These are phyloP conservation scores for Termitomyces sp. DNA, from an alignment of 768 basidiomycete genomes.

Conservation along the genomic window DNA sequence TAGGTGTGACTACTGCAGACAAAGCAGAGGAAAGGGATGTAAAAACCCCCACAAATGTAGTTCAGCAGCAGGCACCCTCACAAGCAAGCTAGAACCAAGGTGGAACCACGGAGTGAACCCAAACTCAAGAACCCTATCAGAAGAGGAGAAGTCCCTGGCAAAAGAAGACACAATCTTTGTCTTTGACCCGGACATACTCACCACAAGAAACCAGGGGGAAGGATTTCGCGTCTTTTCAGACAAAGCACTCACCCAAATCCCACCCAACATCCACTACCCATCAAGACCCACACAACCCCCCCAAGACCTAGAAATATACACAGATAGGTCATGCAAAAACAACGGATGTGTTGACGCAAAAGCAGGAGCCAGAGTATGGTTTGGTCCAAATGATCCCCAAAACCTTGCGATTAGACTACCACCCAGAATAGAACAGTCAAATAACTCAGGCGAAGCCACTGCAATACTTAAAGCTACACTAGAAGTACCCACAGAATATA, in stretches of 20 bases:
- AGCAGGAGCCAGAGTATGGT: constrained; percentile 16
- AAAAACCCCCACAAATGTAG: too few relatives aligned
- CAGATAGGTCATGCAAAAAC: constrained; percentile 19
- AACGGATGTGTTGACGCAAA: constrained; percentile 15
- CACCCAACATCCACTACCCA: not conserved
- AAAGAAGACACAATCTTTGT: too few relatives aligned
- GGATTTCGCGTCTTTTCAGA: too few relatives aligned
- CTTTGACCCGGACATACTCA: too few relatives aligned
- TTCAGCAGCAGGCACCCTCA: too few relatives aligned
- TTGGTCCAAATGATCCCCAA: constrained; percentile 4
- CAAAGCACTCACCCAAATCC: not conserved
- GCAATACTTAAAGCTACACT: constrained; percentile 12
- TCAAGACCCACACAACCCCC: not conserved
- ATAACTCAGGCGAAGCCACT: constrained; percentile 18
- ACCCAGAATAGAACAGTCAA: constrained; percentile 12
- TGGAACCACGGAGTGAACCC: too few relatives aligned
- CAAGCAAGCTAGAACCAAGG: too few relatives aligned
- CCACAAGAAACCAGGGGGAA: not conserved
- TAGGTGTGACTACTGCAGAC: not conserved
- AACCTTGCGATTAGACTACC: constrained; percentile 13
- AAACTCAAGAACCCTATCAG: too few relatives aligned
- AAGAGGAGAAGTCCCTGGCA: too few relatives aligned
- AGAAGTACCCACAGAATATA: constrained; percentile 1
- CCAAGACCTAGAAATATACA: constrained; percentile 13
- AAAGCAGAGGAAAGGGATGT: too few relatives aligned